Evolutionary conservation across 768 basidiomycete genomes (phyloP).

Genomic region (Cyclocybe aegerita): DNA sequence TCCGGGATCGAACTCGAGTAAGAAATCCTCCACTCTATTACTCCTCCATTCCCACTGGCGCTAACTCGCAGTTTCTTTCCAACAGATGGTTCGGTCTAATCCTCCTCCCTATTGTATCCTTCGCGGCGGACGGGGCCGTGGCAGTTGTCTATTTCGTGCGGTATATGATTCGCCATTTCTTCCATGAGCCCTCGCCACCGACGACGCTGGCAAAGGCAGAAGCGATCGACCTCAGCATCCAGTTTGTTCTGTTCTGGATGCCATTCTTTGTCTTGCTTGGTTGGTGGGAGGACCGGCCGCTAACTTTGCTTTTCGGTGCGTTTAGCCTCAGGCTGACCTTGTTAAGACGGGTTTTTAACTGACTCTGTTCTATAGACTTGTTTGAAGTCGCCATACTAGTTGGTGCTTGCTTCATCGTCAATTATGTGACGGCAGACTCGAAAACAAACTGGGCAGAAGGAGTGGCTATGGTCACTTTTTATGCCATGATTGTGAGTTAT

Average conservation of each 20-base stretch:
- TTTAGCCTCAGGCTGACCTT: background rate
- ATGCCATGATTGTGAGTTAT: conserved; percentile 56
- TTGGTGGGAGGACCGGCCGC: conserved; percentile 64
- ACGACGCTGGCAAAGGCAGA: conserved; percentile 62
- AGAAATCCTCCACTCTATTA: conserved; percentile 11
- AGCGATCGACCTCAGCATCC: conserved; percentile 77
- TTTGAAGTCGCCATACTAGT: conserved; percentile 68
- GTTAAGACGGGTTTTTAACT: background rate
- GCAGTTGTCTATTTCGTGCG: conserved; percentile 58
- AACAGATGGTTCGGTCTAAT: conserved; percentile 72
- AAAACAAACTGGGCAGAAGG: conserved; percentile 85
- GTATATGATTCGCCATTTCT: conserved; percentile 37
- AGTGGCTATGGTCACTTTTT: conserved; percentile 63
- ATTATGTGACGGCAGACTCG: conserved; percentile 75
- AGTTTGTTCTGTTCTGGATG: conserved; percentile 80
- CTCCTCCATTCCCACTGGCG: background rate
- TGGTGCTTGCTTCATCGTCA: conserved; percentile 72
- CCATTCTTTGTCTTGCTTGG: conserved; percentile 66
- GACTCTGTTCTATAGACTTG: conserved; percentile 43
- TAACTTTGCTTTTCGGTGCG: conserved; percentile 69
- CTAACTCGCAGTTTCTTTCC: background rate
- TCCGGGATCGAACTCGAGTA: conserved; percentile 53
- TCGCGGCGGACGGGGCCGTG: conserved; percentile 67
- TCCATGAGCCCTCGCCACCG: conserved; percentile 42
- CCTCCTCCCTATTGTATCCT: conserved; percentile 71